Conservation (phyloP, 495 filamentous ascomycete species). For the Diplogelasinospora grovesii region DNA sequence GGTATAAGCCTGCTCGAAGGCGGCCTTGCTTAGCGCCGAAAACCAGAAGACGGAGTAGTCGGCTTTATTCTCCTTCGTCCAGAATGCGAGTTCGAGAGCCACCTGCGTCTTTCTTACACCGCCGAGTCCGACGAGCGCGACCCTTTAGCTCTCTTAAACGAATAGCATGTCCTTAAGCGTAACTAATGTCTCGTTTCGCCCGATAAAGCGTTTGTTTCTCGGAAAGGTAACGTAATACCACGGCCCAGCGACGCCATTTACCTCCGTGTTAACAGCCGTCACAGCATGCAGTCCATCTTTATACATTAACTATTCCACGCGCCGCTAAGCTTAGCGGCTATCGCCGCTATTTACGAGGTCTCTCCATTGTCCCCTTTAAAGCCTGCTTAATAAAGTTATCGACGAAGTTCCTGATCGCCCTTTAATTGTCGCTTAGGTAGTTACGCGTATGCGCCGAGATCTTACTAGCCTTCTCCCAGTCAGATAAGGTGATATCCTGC, state of each 20-base stretch:
- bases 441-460: neutral
- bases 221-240: constrained; percentile 19
- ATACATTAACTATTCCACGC: no score
- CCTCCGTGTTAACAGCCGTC: no score
- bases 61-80: constrained; percentile 22
- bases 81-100: constrained; percentile 41
- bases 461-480: neutral
- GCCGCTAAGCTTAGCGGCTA: no score
- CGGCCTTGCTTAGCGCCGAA: constrained; percentile 25
- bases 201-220: constrained; percentile 24
- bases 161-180: constrained; percentile 18
- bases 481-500: no score
- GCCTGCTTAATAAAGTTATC: no score
- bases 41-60: constrained; percentile 48
- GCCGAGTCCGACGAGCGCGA: constrained; percentile 38
- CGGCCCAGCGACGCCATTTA: no score
- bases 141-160: constrained; percentile 9
- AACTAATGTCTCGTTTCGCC: constrained; percentile 17
- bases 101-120: constrained; percentile 49
- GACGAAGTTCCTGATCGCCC: neutral
- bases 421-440: neutral
- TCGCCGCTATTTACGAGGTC: no score
- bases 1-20: constrained; percentile 40
- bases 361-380: no score
- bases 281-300: no score